These are phyloP conservation scores for Ganoderma boninense DNA, from an alignment of 1,284 basidiomycete genomes.

Conservation along the genomic window DNA sequence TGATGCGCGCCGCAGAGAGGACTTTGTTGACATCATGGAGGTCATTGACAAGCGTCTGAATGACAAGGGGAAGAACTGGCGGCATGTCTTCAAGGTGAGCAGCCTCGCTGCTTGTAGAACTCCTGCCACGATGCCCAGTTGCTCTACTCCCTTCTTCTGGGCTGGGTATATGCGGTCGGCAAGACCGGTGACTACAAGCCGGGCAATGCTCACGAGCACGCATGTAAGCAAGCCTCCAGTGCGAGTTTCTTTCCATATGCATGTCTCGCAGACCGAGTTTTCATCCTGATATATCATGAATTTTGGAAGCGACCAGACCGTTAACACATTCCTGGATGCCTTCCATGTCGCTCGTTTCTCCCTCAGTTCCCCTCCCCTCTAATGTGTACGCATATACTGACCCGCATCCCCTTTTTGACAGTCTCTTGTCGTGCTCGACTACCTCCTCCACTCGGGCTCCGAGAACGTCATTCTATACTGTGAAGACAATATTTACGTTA, in stretches of 20 bases:
- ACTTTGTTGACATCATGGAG: constrained; percentile 99
- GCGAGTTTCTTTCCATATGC: no score
- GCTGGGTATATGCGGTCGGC: no score
- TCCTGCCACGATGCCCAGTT: neutral
- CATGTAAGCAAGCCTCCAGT: no score
- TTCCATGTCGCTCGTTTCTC: no score
- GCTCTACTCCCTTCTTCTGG: no score
- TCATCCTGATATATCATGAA: no score
- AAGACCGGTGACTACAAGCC: no score
- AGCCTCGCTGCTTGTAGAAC: neutral
- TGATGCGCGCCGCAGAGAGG: constrained; percentile 64
- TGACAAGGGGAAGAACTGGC: constrained; percentile 99
- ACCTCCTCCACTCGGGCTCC: constrained; percentile 93
- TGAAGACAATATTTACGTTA: constrained; percentile 94
- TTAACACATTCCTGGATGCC: no score
- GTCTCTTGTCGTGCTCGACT: constrained; percentile 94
- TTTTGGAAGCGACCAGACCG: no score
- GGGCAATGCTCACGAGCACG: no score
- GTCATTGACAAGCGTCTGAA: constrained; percentile 98
- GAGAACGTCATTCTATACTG: constrained; percentile 98
- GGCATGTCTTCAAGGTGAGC: constrained; percentile 96
- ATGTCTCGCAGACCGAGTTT: no score
- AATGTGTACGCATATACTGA: constrained; percentile 1
- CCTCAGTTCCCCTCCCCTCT: no score
- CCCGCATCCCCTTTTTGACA: constrained; percentile 46